These are phyloP conservation scores for Pleoardoris graminearum DNA, from an alignment of 2,329 filamentous ascomycete species.

Conservation along the genomic window DNA sequence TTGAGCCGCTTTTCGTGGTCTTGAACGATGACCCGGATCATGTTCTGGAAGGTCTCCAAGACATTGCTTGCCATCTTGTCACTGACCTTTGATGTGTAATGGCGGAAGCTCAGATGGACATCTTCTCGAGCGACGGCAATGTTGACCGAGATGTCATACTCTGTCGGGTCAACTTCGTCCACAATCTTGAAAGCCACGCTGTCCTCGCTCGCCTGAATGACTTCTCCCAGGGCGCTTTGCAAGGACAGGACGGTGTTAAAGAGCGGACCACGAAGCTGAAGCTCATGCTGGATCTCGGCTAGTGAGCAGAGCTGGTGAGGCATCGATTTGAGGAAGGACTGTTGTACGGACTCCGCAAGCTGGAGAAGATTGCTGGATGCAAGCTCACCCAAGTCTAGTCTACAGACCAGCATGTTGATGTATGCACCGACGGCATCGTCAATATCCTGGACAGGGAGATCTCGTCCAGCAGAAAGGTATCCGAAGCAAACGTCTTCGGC, in stretches of 20 bases:
- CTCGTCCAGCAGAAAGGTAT: conserved; percentile 45
- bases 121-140: too few relatives aligned
- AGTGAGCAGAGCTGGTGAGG: conserved; percentile 11
- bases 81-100: too few relatives aligned
- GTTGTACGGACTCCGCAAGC: too few relatives aligned
- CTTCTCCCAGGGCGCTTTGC: conserved; percentile 15
- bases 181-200: background rate
- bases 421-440: conserved; percentile 50
- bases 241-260: conserved; percentile 44
- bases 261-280: conserved; percentile 34
- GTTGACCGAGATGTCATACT: too few relatives aligned
- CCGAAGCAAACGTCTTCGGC: conserved; percentile 47
- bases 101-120: too few relatives aligned
- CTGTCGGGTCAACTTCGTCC: background rate
- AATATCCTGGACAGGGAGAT: conserved; percentile 49
- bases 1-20: too few relatives aligned
- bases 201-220: background rate
- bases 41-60: too few relatives aligned
- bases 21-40: too few relatives aligned
- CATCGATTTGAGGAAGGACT: background rate
- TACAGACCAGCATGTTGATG: conserved; percentile 47
- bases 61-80: too few relatives aligned
- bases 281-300: conserved; percentile 40
- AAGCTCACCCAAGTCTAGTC: conserved; percentile 48
- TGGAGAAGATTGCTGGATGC: too few relatives aligned